Percentiles rank a stretch among this genome's conserved stretches.
Conservation (phyloP, 2,329 filamentous ascomycete genomes). For the Xylaria sp. region DNA sequence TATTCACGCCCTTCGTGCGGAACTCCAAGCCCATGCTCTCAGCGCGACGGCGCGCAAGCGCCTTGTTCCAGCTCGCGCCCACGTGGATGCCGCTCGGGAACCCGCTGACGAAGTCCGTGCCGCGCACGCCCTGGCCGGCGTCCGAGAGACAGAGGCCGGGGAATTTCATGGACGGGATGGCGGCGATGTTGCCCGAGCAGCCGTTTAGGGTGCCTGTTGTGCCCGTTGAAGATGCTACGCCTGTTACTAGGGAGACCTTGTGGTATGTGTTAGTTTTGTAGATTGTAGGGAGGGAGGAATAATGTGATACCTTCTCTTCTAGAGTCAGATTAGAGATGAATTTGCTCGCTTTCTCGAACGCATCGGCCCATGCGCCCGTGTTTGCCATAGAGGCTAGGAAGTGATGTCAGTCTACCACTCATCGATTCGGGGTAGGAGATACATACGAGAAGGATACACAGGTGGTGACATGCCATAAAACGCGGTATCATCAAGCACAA, state of each 20-base stretch:
- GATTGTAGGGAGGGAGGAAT: neutral
- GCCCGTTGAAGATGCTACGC: conserved; percentile 49
- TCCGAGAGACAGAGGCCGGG: conserved; percentile 39
- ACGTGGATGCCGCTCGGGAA: conserved; percentile 58
- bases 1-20: conserved; percentile 33
- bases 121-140: conserved; percentile 33
- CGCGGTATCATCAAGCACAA: conserved; percentile 33
- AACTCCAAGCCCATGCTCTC: conserved; percentile 34
- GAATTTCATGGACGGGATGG: conserved; percentile 39
- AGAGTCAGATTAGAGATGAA: conserved; percentile 70
- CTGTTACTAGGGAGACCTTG: conserved; percentile 66
- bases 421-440: neutral
- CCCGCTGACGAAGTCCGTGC: conserved; percentile 42
- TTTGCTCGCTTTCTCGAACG: conserved; percentile 60
- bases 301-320: conserved; percentile 58
- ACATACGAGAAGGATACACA: conserved; percentile 49
- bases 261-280: neutral
- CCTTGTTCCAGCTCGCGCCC: conserved; percentile 55
- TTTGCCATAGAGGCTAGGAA: conserved; percentile 49
- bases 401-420: conserved; percentile 6
- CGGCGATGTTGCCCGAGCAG: conserved; percentile 42
- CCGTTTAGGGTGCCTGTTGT: conserved; percentile 33
- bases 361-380: conserved; percentile 60
- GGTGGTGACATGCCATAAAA: conserved; percentile 48
- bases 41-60: conserved; percentile 38